A percentile compares a stretch with the other conserved stretches of the same genome.
Conservation (phyloP, 164 flowering plant species). For the Houttuynia cordata region DNA sequence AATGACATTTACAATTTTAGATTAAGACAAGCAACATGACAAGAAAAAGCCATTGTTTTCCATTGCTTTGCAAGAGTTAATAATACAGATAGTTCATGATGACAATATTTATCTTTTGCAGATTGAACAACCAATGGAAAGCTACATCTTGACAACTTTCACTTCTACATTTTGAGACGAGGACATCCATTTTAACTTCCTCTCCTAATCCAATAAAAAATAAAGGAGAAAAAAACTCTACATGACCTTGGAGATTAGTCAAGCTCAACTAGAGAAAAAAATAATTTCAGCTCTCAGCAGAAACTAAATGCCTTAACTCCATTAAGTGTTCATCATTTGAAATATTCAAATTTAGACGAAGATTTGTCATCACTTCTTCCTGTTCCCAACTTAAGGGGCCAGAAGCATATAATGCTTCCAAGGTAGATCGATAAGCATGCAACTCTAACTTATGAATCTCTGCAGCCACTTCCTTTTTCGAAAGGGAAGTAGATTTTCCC, state of each 20-base stretch:
- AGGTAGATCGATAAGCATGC: conserved; percentile 75
- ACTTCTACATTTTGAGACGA: conserved; percentile 20
- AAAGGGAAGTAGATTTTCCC: conserved; percentile 21
- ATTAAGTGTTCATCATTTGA: conserved; percentile 90
- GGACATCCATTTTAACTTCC: conserved; percentile 6
- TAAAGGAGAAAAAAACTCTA: conserved; percentile 3
- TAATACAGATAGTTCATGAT: conserved; percentile 19
- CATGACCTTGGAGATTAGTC: conserved; percentile 2
- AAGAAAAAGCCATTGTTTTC: conserved; percentile 5
- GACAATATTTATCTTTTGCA: conserved; percentile 10
- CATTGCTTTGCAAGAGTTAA: conserved; percentile 20
- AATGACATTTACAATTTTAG: neutral
- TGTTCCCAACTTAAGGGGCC: conserved; percentile 96
- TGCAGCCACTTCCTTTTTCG: conserved; percentile 33
- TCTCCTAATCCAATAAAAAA: conserved; percentile 9
- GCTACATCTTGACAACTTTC: conserved; percentile 13
- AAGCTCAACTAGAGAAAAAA: conserved; percentile 16
- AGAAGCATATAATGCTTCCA: conserved; percentile 76
- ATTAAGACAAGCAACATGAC: neutral
- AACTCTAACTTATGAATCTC: conserved; percentile 73
- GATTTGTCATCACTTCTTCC: conserved; percentile 71
- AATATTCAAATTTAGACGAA: conserved; percentile 69
- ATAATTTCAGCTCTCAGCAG: conserved; percentile 26
- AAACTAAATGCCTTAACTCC: conserved; percentile 66
- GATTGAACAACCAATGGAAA: conserved; percentile 11